phyloP scores from a whole-genome alignment of 345 rosid species.

The Aethionema arabicum region DNA sequence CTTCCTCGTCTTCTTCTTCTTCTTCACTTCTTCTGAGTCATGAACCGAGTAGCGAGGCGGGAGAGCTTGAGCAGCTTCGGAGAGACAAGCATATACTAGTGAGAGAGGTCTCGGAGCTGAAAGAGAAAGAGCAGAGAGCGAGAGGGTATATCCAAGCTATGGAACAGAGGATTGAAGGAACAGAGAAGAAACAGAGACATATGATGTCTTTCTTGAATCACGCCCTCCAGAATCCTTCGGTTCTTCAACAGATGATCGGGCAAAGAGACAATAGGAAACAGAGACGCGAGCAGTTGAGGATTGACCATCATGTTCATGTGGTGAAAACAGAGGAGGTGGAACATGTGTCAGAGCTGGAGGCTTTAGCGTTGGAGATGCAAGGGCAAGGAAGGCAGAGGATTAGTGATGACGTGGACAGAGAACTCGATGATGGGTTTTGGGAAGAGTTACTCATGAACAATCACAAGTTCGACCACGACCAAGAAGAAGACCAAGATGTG shows the following conservation, averaged over 20 bases:
- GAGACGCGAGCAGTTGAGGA: conserved; percentile 43
- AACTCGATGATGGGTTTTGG: conserved; percentile 65
- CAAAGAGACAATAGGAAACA: conserved; percentile 55
- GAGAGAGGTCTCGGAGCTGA: conserved; percentile 64
- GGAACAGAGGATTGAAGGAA: conserved; percentile 64
- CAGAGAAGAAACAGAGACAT: conserved; percentile 79
- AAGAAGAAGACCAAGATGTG: conserved; percentile 44
- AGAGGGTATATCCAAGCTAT: conserved; percentile 54
- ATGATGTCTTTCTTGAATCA: conserved; percentile 84
- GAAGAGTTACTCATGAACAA: conserved; percentile 51
- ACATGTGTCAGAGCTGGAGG: conserved; percentile 73
- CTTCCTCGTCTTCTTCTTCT: conserved; percentile 16
- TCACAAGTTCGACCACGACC: conserved; percentile 30
- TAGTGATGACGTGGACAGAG: conserved; percentile 35
- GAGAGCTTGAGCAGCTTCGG: conserved; percentile 51
- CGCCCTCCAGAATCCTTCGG: conserved; percentile 64
- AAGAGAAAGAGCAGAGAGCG: conserved; percentile 68
- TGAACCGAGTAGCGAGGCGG: conserved; percentile 50
- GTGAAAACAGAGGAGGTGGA: conserved; percentile 58
- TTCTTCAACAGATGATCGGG: conserved; percentile 56
- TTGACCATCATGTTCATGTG: conserved; percentile 34
- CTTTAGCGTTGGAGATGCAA: conserved; percentile 84
- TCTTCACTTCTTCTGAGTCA: background rate
- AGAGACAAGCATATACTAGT: conserved; percentile 61
- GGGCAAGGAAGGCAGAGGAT: conserved; percentile 47